Percentiles rank a stretch among this genome's conserved stretches.
These are phyloP conservation scores for Anethum foeniculum DNA, from an alignment of 140 eudicot genomes.

Conservation along the genomic window DNA sequence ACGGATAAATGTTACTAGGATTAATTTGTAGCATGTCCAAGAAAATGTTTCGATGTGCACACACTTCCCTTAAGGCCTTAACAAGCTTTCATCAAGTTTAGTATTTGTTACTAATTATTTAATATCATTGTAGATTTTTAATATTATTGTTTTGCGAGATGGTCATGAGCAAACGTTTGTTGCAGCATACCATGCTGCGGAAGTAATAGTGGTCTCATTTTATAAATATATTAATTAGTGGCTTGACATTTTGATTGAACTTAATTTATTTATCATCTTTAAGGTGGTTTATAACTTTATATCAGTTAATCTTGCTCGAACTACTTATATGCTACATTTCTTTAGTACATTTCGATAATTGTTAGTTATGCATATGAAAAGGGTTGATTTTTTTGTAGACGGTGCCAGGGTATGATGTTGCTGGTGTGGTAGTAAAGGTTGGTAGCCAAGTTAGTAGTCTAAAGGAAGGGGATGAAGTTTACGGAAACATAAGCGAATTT, in stretches of 20 bases:
- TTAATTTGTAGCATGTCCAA: not conserved
- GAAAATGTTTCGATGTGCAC: conserved; percentile 1
- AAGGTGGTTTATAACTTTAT: not conserved
- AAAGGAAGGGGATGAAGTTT: conserved; percentile 91
- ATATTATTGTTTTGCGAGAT: not conserved
- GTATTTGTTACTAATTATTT: not conserved
- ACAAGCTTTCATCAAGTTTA: not conserved
- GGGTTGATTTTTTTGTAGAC: conserved; percentile 31
- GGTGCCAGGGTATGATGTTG: conserved; percentile 82
- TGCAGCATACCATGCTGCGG: no score
- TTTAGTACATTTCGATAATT: not conserved
- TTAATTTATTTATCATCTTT: not conserved
- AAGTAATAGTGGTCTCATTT: not conserved
- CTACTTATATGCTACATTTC: conserved; percentile 3
- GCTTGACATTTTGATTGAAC: not conserved
- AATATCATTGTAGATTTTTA: not conserved
- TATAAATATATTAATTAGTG: not conserved
- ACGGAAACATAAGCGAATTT: conserved; percentile 60
- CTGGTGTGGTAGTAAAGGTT: conserved; percentile 84
- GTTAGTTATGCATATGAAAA: not conserved
- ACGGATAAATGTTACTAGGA: not conserved
- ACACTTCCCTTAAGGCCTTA: not conserved
- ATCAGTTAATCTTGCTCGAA: not conserved
- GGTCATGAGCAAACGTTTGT: no score
- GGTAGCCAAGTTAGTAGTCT: conserved; percentile 76